Evolutionary conservation across 2,329 filamentous ascomycete species (phyloP), one percentile per base, ranked within the genome.

Genomic region (Fusarium proliferatum): DNA sequence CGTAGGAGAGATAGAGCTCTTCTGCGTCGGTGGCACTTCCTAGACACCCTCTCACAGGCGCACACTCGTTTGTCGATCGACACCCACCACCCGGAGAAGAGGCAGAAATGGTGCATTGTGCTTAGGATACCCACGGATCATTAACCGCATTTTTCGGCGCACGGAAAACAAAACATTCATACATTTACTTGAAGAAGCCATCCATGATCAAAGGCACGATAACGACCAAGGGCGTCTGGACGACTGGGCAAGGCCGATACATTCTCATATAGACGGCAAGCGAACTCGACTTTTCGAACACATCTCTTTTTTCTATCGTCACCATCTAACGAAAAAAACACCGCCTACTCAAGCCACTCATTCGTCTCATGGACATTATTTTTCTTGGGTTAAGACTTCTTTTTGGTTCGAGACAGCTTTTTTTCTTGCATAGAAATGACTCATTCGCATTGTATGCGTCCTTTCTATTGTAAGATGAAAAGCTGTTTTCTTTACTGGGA

Each of bases 1-100:
- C 74, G 91, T 97, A 48, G 95, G 94, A 74, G 95, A 97, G 86
- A 97, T 97, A 82, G 94, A 97, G 81, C 89, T 96, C 69, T 96
- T 93, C 84, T 96, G 94, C 83, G 86, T 92, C 74, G 85, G 89
- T 80, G 87, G 87, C 69, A 84, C 79, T 57, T 77, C 79, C 65
- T 77, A 73, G 69, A 72, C 38, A 65, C 42, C 45, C 36, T 46
- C 23, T 52, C 16, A 53, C 34, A 55, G 38, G n/a, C 55, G 51
- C 69, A 61, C 45, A 62, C 56, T 48, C 41, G 51, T 39, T 61
- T 67, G 36, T 49, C 38, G 56, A 69, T 65, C 33, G 41, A 67
- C 49, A 72, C 58, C 33, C 59, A 48, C 33, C 28, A 49, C 21
- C 28, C 21, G 52, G 60, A 62, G 64, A 72, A 53, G 69, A 75